phyloP scores from a whole-genome alignment of 1,284 basidiomycete species.

The Coniophora puteana region DNA sequence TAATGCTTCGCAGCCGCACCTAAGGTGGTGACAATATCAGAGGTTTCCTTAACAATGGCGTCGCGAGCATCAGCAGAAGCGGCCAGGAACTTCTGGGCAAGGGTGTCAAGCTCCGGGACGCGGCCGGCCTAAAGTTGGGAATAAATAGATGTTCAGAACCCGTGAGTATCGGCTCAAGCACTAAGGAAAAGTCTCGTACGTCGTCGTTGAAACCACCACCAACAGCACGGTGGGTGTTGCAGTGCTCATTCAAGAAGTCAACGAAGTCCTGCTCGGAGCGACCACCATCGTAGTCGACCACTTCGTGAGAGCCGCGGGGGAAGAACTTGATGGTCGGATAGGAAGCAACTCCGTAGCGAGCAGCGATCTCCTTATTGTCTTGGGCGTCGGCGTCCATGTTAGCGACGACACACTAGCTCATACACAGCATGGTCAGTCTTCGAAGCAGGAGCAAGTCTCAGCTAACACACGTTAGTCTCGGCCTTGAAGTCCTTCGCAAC shows the following conservation, averaged over 20 bases:
- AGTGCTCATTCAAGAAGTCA: slow-evolving; percentile 80
- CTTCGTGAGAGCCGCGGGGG: slow-evolving; percentile 64
- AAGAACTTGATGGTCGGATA: slow-evolving; percentile 97
- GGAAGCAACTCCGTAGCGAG: slow-evolving; percentile 68
- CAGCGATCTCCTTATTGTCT: slow-evolving; percentile 73
- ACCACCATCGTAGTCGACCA: slow-evolving; percentile 64
- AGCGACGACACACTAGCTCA: slow-evolving; percentile 75
- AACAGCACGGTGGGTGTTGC: slow-evolving; percentile 79
- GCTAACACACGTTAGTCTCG: slow-evolving; percentile 64
- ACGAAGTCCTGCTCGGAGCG: slow-evolving; percentile 72
- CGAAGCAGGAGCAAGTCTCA: not conserved
- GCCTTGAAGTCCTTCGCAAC: slow-evolving; percentile 78
- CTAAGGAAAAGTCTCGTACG: slow-evolving; percentile 34
- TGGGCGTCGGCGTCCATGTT: slow-evolving; percentile 89
- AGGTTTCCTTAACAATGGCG: slow-evolving; percentile 63
- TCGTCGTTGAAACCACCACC: slow-evolving; percentile 79
- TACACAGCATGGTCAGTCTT: slow-evolving; percentile 7
- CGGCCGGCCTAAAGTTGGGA: slow-evolving; percentile 73
- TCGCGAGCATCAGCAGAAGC: slow-evolving; percentile 54
- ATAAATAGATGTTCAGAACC: not conserved
- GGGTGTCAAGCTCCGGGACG: slow-evolving; percentile 69
- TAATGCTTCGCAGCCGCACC: slow-evolving; percentile 76
- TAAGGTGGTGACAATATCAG: slow-evolving; percentile 38
- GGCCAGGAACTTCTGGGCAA: slow-evolving; percentile 78
- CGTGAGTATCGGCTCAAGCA: slow-evolving; percentile 3